Base-by-base conservation (phyloP, 2,329 filamentous ascomycete genomes). In the Microdochium paspali region DNA sequence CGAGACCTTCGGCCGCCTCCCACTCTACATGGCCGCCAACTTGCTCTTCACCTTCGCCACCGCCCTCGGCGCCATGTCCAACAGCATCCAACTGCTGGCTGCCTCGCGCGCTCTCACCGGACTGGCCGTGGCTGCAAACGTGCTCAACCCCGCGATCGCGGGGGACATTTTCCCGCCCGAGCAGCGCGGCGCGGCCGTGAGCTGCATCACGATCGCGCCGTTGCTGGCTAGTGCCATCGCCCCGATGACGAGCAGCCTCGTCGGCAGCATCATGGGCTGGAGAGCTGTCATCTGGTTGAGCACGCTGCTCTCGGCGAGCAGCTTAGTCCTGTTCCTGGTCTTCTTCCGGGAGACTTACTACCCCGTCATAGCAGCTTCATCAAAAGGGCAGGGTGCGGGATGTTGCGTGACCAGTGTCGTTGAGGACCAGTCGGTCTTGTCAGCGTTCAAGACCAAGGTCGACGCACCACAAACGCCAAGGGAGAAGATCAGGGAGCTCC, bases 371-470 rank as follows among this genome's bases (percentile, higher is more conserved):
- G 26, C 15, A 30, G 26, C 26, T 9, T 9, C 26, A 9, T 30
- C 26, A 9, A 30, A 9, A 9, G n/a, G n/a, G n/a, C 26, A 30
- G 26, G 26, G 26, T 15, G 9, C 26, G 9, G 26, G 26, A 30
- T 30, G 26, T 15, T 30, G 26, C 26, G 15, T 9, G 9, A 30
- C 26, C 9, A 15, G 15, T 15, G 15, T 30, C 26, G 26, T 15
- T 9, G 26, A 30, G 15, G 75, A 73, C 54, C 68, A 79, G 35
- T 64, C 70, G 1, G 79, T 84, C 42, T 60, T 83, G 39, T 31
- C 48, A 12, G 42, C 53, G 10, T 51, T 65, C 26, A 58, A 54
- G 42, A 66, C 63, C 3, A 9, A 9, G 26, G 15, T 9, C 26
- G 26, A 9, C 9, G 9, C 26, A 15, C 26, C 26, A 30, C 26